Evolutionary conservation across 2,329 filamentous ascomycete species (phyloP).

Genomic region (Ceratocystis albifundus): DNA sequence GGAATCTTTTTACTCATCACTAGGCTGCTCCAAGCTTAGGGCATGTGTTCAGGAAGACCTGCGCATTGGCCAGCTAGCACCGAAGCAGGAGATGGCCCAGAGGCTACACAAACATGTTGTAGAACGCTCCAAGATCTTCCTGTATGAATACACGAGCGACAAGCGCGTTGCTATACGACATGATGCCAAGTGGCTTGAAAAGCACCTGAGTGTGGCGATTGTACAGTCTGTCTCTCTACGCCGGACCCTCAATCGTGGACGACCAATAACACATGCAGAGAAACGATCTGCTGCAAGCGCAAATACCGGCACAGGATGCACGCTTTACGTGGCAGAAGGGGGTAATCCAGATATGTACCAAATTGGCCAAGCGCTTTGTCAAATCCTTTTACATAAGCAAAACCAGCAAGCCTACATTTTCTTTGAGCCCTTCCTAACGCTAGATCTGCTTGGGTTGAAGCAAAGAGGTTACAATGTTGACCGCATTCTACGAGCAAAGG

Average conservation of each 20-base stretch:
- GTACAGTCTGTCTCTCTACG: constrained; percentile 69
- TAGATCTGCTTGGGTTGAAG: constrained; percentile 69
- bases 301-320: constrained; percentile 43
- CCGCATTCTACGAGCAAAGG: constrained; percentile 78
- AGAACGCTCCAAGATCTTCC: constrained; percentile 78
- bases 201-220: constrained; percentile 64
- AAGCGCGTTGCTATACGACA: constrained; percentile 68
- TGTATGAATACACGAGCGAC: constrained; percentile 64
- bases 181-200: constrained; percentile 82
- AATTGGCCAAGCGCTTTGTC: constrained; percentile 76
- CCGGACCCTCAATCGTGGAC: constrained; percentile 56
- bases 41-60: constrained; percentile 67
- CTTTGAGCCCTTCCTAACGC: constrained; percentile 79
- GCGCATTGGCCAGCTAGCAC: constrained; percentile 53
- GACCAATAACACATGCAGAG: constrained; percentile 57
- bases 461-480: constrained; percentile 93
- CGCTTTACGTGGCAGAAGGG: constrained; percentile 63
- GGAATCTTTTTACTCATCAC: constrained; percentile 70
- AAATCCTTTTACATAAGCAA: constrained; percentile 66
- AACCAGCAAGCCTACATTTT: constrained; percentile 83
- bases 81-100: constrained; percentile 56
- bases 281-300: constrained; percentile 62
- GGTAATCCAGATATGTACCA: constrained; percentile 74
- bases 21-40: constrained; percentile 68
- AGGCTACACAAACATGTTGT: constrained; percentile 69